phyloP scores from a whole-genome alignment of 257 asterid species.

The Perilla frutescens region DNA sequence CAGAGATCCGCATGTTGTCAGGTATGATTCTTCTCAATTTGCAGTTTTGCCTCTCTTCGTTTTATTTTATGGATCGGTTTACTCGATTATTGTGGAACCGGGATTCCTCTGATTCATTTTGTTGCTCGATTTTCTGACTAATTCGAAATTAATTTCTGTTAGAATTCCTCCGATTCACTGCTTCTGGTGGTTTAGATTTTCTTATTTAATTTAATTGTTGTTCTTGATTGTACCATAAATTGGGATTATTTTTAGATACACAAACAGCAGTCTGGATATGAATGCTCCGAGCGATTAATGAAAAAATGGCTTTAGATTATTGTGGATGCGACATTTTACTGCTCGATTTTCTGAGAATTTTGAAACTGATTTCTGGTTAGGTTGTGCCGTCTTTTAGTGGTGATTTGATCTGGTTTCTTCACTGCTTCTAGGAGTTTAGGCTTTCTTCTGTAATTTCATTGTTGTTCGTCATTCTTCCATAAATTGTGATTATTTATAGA shows the following conservation, averaged over 20 bases:
- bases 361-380: slow-evolving; percentile 1
- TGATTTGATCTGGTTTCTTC: slow-evolving; percentile 24
- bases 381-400: neutral
- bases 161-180: no score
- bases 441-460: neutral
- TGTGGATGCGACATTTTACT: neutral
- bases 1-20: slow-evolving; percentile 82
- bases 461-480: neutral
- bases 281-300: no score
- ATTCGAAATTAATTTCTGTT: no score
- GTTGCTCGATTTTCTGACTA: neutral
- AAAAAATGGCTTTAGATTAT: neutral
- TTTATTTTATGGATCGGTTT: slow-evolving; percentile 14
- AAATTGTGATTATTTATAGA: neutral
- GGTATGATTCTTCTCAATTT: slow-evolving; percentile 37
- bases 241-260: no score
- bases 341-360: neutral
- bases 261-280: no score
- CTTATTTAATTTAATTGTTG: no score
- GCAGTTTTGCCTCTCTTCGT: slow-evolving; percentile 10
- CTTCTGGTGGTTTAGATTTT: no score
- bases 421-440: neutral
- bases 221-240: no score
- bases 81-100: neutral
- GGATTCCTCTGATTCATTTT: neutral